phyloP scores from a whole-genome alignment of 495 filamentous ascomycete genomes.

The Podospora anserina region DNA sequence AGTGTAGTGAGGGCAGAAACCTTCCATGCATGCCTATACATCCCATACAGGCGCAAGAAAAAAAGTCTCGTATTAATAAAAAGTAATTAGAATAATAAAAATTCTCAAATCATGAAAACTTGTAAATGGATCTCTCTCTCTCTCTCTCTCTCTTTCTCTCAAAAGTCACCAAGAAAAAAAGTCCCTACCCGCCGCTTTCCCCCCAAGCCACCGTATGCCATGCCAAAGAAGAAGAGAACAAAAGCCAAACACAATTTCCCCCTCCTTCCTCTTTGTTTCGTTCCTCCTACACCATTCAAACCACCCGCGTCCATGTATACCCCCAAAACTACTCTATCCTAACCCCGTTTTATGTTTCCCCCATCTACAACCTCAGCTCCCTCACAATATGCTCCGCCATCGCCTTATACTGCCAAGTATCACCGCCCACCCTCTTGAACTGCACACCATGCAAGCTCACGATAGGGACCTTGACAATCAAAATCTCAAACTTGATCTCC shows the following conservation, averaged over 20 bases:
- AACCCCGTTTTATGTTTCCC: neutral
- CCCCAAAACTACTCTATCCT: neutral
- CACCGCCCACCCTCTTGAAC: slow-evolving; percentile 94
- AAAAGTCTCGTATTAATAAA: neutral
- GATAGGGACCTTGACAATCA: slow-evolving; percentile 95
- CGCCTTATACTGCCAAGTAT: slow-evolving; percentile 97
- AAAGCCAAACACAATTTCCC: neutral
- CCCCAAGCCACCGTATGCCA: neutral
- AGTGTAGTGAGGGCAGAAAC: too few species aligned
- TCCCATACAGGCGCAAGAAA: neutral
- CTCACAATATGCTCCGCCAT: slow-evolving; percentile 94
- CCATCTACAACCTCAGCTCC: slow-evolving; percentile 63
- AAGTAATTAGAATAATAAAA: neutral
- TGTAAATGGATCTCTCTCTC: neutral
- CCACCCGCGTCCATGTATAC: neutral
- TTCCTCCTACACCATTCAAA: neutral
- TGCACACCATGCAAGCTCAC: slow-evolving; percentile 93
- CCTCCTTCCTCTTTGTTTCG: neutral
- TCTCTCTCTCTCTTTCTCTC: neutral
- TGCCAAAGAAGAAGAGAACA: neutral
- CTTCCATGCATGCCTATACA: too few species aligned
- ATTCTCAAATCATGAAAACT: neutral
- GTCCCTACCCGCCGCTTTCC: neutral
- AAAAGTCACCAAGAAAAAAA: neutral
- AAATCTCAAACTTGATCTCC: slow-evolving; percentile 86